phyloP scores from a whole-genome alignment of 148 eudicot species.

The Camellia sinensis region DNA sequence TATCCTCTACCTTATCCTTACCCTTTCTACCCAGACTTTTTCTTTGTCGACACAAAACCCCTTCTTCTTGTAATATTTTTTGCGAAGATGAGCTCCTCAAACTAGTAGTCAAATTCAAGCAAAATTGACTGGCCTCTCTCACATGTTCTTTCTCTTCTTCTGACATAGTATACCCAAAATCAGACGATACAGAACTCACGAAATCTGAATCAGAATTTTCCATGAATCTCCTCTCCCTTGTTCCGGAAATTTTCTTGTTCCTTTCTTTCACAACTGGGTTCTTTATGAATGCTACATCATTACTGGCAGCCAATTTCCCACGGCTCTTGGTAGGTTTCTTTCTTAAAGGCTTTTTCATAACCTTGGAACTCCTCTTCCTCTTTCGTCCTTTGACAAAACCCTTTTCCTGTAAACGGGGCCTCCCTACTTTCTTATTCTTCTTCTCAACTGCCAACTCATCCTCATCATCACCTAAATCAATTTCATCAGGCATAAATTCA shows the following conservation, averaged over 20 bases:
- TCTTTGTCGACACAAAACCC: slow-evolving; percentile 30
- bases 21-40: slow-evolving; percentile 63
- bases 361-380: slow-evolving; percentile 34
- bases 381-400: slow-evolving; percentile 22
- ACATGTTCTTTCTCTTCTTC: slow-evolving; percentile 96
- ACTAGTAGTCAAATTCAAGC: slow-evolving; percentile 37
- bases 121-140: slow-evolving; percentile 61
- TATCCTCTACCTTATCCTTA: slow-evolving; percentile 65
- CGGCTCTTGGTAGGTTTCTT: slow-evolving; percentile 31
- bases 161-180: slow-evolving; percentile 72
- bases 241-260: slow-evolving; percentile 31
- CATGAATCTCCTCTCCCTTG: slow-evolving; percentile 42
- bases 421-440: slow-evolving; percentile 36
- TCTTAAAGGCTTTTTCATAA: slow-evolving; percentile 31
- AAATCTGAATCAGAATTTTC: slow-evolving; percentile 66
- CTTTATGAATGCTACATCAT: slow-evolving; percentile 28
- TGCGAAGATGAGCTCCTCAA: slow-evolving; percentile 49
- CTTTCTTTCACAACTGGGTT: slow-evolving; percentile 27
- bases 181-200: slow-evolving; percentile 58
- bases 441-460: slow-evolving; percentile 29
- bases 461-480: slow-evolving; percentile 53
- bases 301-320: slow-evolving; percentile 28
- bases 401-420: slow-evolving; percentile 34
- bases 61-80: slow-evolving; percentile 43
- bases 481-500: slow-evolving; percentile 56